A percentile compares a stretch with the other conserved stretches of the same genome.
phyloP scores from a whole-genome alignment of 2,329 filamentous ascomycete species.

The Plenodomus tracheiphilus region DNA sequence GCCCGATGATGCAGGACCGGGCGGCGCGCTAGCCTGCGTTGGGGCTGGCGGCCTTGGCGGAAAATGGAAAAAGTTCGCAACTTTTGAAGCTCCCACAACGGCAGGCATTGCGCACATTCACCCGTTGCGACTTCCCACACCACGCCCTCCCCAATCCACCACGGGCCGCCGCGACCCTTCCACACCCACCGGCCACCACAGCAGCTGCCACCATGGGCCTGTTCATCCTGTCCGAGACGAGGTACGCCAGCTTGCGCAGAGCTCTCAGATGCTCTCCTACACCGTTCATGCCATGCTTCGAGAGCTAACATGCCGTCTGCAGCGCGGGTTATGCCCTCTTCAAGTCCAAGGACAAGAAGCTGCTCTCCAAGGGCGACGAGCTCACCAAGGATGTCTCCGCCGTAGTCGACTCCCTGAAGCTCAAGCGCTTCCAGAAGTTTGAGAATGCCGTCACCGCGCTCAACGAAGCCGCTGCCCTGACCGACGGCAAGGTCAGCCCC shows the following conservation, averaged over 20 bases:
- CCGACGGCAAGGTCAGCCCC: slow-evolving; percentile 93
- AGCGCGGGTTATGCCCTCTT: slow-evolving; percentile 97
- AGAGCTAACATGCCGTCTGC: slow-evolving; percentile 48
- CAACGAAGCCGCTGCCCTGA: slow-evolving; percentile 75
- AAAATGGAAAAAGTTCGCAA: slow-evolving; percentile 6
- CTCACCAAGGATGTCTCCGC: slow-evolving; percentile 81
- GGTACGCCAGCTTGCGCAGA: slow-evolving; percentile 20
- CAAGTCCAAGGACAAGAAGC: slow-evolving; percentile 98
- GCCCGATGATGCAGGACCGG: not conserved
- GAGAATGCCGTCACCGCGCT: slow-evolving; percentile 88
- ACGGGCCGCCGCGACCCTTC: slow-evolving; percentile 12
- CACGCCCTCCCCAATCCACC: slow-evolving; percentile 12
- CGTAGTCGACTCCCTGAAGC: slow-evolving; percentile 85
- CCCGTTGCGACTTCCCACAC: slow-evolving; percentile 19
- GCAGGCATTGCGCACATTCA: slow-evolving; percentile 16
- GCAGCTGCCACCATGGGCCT: slow-evolving; percentile 46
- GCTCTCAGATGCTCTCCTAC: slow-evolving; percentile 1
- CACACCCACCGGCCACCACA: not conserved
- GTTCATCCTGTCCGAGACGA: slow-evolving; percentile 43
- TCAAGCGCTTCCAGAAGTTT: slow-evolving; percentile 97
- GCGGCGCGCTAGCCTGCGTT: not conserved
- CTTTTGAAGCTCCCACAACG: slow-evolving; percentile 15
- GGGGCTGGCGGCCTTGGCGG: slow-evolving; percentile 7
- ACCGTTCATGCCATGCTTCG: not conserved
- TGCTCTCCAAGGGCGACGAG: slow-evolving; percentile 80